A percentile compares a stretch with the other conserved stretches of the same genome.
phyloP scores from a whole-genome alignment of 345 rosid genomes.

The Camelina laxa region DNA sequence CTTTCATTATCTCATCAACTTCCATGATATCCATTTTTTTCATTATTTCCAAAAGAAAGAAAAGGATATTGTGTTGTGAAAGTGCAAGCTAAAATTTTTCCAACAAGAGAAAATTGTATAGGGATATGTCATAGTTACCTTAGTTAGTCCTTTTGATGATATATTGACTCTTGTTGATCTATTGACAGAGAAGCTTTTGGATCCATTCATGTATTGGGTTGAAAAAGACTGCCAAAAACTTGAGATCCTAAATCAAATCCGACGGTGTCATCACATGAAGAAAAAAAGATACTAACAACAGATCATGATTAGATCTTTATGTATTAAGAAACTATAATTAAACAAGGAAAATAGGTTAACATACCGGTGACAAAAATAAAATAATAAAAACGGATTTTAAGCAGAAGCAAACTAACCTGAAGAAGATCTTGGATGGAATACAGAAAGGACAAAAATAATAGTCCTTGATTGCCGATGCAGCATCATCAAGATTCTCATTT shows the following conservation, averaged over 20 bases:
- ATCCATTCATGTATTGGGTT: slow-evolving; percentile 14
- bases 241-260: slow-evolving; percentile 14
- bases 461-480: slow-evolving; percentile 74
- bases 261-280: slow-evolving; percentile 26
- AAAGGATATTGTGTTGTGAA: slow-evolving; percentile 12
- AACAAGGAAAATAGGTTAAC: slow-evolving; percentile 2
- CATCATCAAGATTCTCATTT: slow-evolving; percentile 99
- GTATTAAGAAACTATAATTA: background rate
- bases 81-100: slow-evolving; percentile 13
- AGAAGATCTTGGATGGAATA: slow-evolving; percentile 33
- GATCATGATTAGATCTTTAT: slow-evolving; percentile 24
- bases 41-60: background rate
- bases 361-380: background rate
- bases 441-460: background rate
- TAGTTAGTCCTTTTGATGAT: slow-evolving; percentile 18
- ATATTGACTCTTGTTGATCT: slow-evolving; percentile 12
- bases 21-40: slow-evolving; percentile 6
- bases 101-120: background rate
- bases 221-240: slow-evolving; percentile 5
- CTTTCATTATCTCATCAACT: slow-evolving; percentile 25
- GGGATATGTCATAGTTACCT: slow-evolving; percentile 13
- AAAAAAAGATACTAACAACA: slow-evolving; percentile 12
- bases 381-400: background rate
- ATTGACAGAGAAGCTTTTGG: slow-evolving; percentile 20
- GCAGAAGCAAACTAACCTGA: slow-evolving; percentile 32